Conservation (phyloP, 176 grass and related monocot species). For the Paspalum notatum region DNA sequence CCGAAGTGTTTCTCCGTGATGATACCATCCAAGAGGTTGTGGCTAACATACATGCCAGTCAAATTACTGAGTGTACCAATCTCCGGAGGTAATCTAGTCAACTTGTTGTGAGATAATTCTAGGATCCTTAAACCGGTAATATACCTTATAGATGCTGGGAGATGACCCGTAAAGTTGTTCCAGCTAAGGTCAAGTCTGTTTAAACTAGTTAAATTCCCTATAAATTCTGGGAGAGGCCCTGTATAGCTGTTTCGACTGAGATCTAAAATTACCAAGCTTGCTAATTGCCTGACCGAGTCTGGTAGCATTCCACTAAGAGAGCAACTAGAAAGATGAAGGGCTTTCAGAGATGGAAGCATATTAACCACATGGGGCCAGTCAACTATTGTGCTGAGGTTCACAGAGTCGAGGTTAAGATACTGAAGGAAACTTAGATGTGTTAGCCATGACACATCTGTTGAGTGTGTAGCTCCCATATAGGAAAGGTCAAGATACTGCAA, state of each 20-base stretch:
- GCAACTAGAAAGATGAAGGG: not conserved
- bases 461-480: rapidly evolving
- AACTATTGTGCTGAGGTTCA: not conserved
- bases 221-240: too few relatives aligned
- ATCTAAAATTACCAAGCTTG: too few relatives aligned
- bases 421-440: not conserved
- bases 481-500: not conserved
- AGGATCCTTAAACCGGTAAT: not conserved
- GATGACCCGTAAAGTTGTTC: not conserved
- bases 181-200: too few relatives aligned
- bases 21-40: conserved; percentile 21
- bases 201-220: too few relatives aligned
- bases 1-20: conserved; percentile 28
- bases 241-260: too few relatives aligned
- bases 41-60: too few relatives aligned
- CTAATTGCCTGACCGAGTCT: too few relatives aligned
- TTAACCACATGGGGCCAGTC: not conserved
- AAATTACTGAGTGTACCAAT: too few relatives aligned
- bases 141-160: not conserved
- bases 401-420: not conserved
- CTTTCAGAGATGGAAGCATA: not conserved
- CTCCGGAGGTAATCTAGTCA: too few relatives aligned
- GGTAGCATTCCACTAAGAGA: not conserved
- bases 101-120: too few relatives aligned
- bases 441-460: not conserved